Percentiles rank a stretch among this genome's conserved stretches.
phyloP scores from a whole-genome alignment of 352 stramenopile genomes.

The Phytophthora colocasiae region DNA sequence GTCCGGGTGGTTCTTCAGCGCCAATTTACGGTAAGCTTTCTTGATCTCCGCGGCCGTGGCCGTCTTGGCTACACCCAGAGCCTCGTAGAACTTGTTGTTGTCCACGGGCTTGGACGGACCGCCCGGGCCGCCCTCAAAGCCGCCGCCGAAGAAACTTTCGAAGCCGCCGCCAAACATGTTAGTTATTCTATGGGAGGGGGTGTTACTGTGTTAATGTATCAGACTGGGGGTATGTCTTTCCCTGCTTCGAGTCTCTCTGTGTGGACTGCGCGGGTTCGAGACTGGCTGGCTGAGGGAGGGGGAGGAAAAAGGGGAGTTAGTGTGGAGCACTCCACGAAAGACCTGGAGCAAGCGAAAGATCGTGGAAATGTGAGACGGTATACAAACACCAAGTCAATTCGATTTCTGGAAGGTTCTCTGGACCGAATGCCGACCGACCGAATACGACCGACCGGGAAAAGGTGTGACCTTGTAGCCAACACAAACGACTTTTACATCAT shows the following conservation, averaged over 20 bases:
- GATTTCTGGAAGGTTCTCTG: conserved; percentile 41
- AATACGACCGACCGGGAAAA: conserved; percentile 22
- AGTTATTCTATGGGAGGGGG: conserved; percentile 18
- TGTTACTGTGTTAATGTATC: conserved; percentile 32
- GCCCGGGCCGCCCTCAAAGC: conserved; percentile 59
- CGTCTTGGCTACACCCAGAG: conserved; percentile 87
- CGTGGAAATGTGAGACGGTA: conserved; percentile 16
- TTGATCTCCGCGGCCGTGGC: conserved; percentile 88
- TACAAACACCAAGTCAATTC: conserved; percentile 36
- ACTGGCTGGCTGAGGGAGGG: conserved; percentile 37
- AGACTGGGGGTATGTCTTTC: conserved; percentile 16
- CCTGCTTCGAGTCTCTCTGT: conserved; percentile 21
- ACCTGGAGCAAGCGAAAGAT: conserved; percentile 35
- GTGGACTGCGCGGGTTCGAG: conserved; percentile 40
- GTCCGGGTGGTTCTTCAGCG: conserved; percentile 97
- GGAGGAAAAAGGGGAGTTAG: conserved; percentile 33
- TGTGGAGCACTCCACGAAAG: conserved; percentile 14
- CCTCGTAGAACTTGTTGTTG: conserved; percentile 92
- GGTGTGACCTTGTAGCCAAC: conserved; percentile 9
- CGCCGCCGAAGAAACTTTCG: conserved; percentile 88
- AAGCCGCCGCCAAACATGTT: conserved; percentile 87
- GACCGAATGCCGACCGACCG: conserved; percentile 20
- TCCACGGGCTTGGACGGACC: conserved; percentile 74
- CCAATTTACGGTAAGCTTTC: conserved; percentile 92
- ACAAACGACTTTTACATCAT: conserved; percentile 1